A percentile compares a stretch with the other conserved stretches of the same genome.
phyloP scores from a whole-genome alignment of 78 protist genomes.

The Dictyostelium intermedium region DNA sequence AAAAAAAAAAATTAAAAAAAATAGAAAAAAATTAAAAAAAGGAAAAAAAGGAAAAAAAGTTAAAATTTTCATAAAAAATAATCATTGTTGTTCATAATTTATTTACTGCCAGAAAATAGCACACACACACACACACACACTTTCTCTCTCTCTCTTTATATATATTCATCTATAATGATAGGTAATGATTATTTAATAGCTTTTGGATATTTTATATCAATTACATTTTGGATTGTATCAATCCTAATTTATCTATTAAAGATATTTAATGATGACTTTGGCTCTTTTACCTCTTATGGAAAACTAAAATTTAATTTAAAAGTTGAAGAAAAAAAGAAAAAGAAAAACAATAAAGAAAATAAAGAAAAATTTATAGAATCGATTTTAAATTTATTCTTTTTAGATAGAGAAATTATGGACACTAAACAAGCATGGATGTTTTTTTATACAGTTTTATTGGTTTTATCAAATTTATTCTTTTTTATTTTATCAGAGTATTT shows the following conservation, averaged over 20 bases:
- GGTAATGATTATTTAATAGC: neutral
- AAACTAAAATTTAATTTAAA: neutral
- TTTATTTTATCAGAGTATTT: neutral
- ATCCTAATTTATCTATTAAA: neutral
- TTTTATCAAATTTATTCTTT: constrained; percentile 11
- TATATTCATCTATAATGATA: too few relatives aligned
- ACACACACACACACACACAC: too few relatives aligned
- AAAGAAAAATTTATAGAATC: neutral
- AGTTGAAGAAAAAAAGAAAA: too few relatives aligned
- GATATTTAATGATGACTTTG: neutral
- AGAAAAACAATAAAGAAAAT: neutral
- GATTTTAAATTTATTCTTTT: neutral
- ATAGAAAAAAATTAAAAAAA: too few relatives aligned
- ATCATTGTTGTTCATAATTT: too few relatives aligned
- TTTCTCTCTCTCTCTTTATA: too few relatives aligned
- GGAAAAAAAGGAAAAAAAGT: too few relatives aligned
- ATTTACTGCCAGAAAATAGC: too few relatives aligned
- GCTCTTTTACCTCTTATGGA: constrained; percentile 10
- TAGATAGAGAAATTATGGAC: neutral
- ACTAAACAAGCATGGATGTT: constrained; percentile 20
- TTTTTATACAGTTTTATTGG: neutral
- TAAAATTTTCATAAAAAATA: too few relatives aligned
- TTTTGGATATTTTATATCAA: neutral
- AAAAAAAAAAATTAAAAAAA: too few relatives aligned
- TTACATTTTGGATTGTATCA: neutral